A percentile compares a stretch with the other conserved stretches of the same genome.
These are phyloP conservation scores for Naegleria gruberi DNA, from an alignment of 208 protist genomes.

Conservation along the genomic window DNA sequence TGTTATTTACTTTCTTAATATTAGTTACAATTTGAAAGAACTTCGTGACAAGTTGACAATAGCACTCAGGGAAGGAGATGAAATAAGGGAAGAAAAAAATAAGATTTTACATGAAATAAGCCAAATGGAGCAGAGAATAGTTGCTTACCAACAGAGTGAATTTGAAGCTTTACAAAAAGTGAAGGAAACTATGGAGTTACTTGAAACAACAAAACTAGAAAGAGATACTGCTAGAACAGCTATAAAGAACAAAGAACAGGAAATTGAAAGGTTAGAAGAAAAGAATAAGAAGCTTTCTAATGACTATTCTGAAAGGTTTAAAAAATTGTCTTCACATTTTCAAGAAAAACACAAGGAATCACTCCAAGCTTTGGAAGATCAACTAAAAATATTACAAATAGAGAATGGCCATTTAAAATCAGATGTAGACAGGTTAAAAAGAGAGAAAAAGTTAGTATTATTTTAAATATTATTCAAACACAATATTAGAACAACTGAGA, in stretches of 20 bases:
- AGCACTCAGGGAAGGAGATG: background rate
- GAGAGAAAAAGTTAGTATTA: slow-evolving; percentile 7
- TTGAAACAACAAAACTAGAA: background rate
- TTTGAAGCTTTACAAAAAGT: slow-evolving; percentile 12
- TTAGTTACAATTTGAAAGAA: background rate
- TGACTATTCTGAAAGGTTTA: background rate
- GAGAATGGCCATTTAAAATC: background rate
- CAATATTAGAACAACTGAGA: background rate
- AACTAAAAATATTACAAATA: background rate
- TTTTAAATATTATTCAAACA: background rate
- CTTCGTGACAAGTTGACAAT: background rate
- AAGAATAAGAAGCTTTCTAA: background rate
- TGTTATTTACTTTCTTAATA: background rate
- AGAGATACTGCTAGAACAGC: background rate
- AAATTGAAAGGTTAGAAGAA: background rate
- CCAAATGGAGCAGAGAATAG: background rate
- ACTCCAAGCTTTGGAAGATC: background rate
- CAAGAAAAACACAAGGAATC: slow-evolving; percentile 4
- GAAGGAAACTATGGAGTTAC: background rate
- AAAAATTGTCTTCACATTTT: background rate
- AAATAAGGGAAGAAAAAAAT: background rate
- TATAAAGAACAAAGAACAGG: background rate
- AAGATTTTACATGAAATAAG: background rate
- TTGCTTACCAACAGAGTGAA: background rate
- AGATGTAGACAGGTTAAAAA: background rate